A percentile compares a stretch with the other conserved stretches of the same genome.
Conservation (phyloP, 805 yeast genomes). For the Yamadazyma phyllophila region DNA sequence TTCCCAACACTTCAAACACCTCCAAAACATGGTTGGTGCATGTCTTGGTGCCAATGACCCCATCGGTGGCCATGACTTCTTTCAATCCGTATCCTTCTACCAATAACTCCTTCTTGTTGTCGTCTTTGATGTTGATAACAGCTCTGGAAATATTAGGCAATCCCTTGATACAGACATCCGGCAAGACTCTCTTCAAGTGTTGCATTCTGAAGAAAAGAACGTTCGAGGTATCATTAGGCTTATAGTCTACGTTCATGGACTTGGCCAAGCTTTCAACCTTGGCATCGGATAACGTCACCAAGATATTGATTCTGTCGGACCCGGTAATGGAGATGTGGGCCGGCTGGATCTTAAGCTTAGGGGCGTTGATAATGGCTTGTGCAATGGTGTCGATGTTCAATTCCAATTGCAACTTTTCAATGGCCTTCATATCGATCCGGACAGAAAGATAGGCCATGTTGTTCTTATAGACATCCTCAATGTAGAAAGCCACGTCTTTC, state of each 20-base stretch:
- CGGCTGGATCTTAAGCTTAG: slow-evolving; percentile 79
- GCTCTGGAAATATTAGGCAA: slow-evolving; percentile 90
- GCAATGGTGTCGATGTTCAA: slow-evolving; percentile 84
- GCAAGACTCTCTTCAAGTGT: slow-evolving; percentile 78
- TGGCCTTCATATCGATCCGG: slow-evolving; percentile 77
- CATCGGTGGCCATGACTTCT: slow-evolving; percentile 96
- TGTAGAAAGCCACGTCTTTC: slow-evolving; percentile 81
- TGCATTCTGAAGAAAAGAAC: slow-evolving; percentile 86
- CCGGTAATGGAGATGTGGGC: slow-evolving; percentile 70
- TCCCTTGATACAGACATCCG: slow-evolving; percentile 90
- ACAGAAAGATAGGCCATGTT: slow-evolving; percentile 75
- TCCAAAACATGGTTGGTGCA: slow-evolving; percentile 91
- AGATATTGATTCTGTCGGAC: slow-evolving; percentile 62
- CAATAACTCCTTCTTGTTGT: slow-evolving; percentile 81
- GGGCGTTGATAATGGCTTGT: slow-evolving; percentile 74
- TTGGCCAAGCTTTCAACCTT: slow-evolving; percentile 40
- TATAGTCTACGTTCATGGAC: slow-evolving; percentile 30
- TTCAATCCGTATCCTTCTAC: slow-evolving; percentile 98
- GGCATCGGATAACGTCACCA: slow-evolving; percentile 45
- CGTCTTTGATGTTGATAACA: slow-evolving; percentile 88
- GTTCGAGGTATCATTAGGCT: slow-evolving; percentile 31
- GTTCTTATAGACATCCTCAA: slow-evolving; percentile 91
- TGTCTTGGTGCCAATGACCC: slow-evolving; percentile 86
- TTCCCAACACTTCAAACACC: slow-evolving; percentile 85
- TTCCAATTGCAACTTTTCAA: slow-evolving; percentile 88